Evolutionary conservation across 1,284 basidiomycete genomes (phyloP).

Genomic region (Veloboletus limbatus): DNA sequence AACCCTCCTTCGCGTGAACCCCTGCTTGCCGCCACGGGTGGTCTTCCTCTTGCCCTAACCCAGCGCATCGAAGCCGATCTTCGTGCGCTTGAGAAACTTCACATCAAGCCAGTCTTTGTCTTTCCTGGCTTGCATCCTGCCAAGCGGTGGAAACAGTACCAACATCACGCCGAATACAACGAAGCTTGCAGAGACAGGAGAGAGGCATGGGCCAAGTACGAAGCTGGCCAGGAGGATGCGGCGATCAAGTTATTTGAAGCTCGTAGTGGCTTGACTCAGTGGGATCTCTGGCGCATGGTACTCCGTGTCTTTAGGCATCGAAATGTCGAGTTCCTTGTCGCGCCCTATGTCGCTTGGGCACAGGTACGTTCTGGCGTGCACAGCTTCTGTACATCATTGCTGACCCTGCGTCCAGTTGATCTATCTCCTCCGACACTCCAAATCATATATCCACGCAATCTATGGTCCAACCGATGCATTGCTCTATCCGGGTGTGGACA

Average conservation of each 20-base stretch:
- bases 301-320: conserved; percentile 92
- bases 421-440: conserved; percentile 90
- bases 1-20: conserved; percentile 80
- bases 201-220: conserved; percentile 89
- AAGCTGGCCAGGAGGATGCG: conserved; percentile 82
- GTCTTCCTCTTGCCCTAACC: conserved; percentile 83
- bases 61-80: conserved; percentile 90
- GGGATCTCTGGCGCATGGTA: conserved; percentile 91
- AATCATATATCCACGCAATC: conserved; percentile 93
- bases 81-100: conserved; percentile 83
- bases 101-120: conserved; percentile 97
- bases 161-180: conserved; percentile 57
- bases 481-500: conserved; percentile 88
- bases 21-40: conserved; percentile 90
- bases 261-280: conserved; percentile 62
- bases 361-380: conserved; percentile 58
- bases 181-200: conserved; percentile 75
- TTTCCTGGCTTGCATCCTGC: conserved; percentile 83
- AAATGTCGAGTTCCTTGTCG: conserved; percentile 94
- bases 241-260: conserved; percentile 81
- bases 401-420: conserved; percentile 60
- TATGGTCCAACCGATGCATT: conserved; percentile 90
- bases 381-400: conserved; percentile 11
- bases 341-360: conserved; percentile 92
- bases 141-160: conserved; percentile 57